Conservation (phyloP, 352 stramenopile species). For the Phytophthora pseudosyringae region DNA sequence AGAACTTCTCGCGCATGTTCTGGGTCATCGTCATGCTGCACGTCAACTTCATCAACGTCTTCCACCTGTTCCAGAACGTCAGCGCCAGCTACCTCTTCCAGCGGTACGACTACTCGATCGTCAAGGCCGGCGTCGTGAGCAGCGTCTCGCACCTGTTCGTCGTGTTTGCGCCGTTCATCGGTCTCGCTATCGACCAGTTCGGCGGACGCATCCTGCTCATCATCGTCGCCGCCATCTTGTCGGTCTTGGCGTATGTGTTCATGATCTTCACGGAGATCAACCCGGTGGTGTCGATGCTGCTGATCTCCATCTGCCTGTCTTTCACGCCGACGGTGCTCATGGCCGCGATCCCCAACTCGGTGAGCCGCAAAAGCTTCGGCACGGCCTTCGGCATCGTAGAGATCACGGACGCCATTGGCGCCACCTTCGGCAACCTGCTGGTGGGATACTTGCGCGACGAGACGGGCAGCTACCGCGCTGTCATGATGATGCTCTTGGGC, state of each 20-base stretch:
- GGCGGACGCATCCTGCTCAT: conserved; percentile 88
- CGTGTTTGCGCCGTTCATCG: conserved; percentile 89
- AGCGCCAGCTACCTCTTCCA: conserved; percentile 88
- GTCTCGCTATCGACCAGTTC: conserved; percentile 89
- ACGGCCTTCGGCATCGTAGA: conserved; percentile 90
- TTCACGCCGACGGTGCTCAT: conserved; percentile 91
- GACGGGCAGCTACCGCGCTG: conserved; percentile 76
- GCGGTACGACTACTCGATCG: conserved; percentile 84
- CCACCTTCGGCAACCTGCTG: conserved; percentile 83
- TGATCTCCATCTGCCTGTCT: conserved; percentile 88
- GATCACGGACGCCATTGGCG: conserved; percentile 82
- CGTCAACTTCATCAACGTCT: conserved; percentile 91
- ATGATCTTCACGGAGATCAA: conserved; percentile 86
- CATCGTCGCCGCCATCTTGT: conserved; percentile 68
- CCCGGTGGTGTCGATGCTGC: conserved; percentile 85
- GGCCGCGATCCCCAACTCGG: conserved; percentile 82
- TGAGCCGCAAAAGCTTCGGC: conserved; percentile 77
- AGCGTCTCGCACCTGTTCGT: conserved; percentile 82
- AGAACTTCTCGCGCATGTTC: conserved; percentile 86
- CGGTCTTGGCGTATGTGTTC: conserved; percentile 79
- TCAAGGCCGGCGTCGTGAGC: conserved; percentile 87
- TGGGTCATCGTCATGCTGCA: conserved; percentile 87
- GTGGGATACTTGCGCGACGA: conserved; percentile 87
- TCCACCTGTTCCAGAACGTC: conserved; percentile 93
- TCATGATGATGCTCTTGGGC: conserved; percentile 87